Conservation (phyloP, 2,329 filamentous ascomycete species). For the Colletotrichum cuscutae region DNA sequence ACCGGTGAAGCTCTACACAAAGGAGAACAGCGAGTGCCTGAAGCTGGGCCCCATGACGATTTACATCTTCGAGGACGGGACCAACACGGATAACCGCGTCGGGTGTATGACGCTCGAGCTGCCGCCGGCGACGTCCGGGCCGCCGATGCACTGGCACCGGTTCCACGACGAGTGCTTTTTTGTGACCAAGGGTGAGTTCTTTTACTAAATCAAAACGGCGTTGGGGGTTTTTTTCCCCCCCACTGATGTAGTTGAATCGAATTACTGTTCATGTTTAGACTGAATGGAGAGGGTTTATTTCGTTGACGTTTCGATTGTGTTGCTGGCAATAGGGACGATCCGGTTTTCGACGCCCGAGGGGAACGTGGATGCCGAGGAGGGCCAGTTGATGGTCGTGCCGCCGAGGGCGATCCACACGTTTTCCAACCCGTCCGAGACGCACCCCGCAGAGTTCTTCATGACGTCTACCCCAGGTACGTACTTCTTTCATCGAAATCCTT, state of each 20-base stretch:
- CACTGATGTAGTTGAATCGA: not conserved
- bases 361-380: constrained; percentile 41
- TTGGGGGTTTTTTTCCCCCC: not conserved
- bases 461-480: constrained; percentile 46
- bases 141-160: constrained; percentile 51
- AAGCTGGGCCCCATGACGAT: constrained; percentile 46
- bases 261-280: not conserved
- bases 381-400: constrained; percentile 48
- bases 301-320: not conserved
- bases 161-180: constrained; percentile 51
- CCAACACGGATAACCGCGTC: constrained; percentile 46
- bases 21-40: constrained; percentile 44
- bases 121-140: constrained; percentile 44
- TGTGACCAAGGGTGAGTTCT: constrained; percentile 43
- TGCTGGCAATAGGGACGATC: constrained; percentile 39
- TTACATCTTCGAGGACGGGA: constrained; percentile 48
- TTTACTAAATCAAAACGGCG: too few relatives aligned
- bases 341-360: constrained; percentile 47
- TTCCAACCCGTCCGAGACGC: constrained; percentile 45
- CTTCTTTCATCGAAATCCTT: not conserved
- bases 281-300: not conserved
- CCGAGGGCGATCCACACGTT: constrained; percentile 49
- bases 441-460: constrained; percentile 49
- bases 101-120: constrained; percentile 45
- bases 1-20: constrained; percentile 42